Conservation (phyloP, 192 early-diverging fungal genomes). For the Linnemannia zychae region DNA sequence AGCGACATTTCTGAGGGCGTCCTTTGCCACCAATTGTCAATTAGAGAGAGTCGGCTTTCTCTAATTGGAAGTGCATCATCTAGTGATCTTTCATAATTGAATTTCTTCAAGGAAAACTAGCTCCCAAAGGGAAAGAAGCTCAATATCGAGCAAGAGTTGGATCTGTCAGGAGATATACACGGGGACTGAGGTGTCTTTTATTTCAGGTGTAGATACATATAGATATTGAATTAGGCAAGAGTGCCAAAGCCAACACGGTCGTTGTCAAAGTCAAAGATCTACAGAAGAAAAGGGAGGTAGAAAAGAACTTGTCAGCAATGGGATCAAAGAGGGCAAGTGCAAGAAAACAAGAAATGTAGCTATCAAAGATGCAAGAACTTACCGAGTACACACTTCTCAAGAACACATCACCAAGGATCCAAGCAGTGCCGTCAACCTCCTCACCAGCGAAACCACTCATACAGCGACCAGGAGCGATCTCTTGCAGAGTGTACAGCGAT, state of each 20-base stretch:
- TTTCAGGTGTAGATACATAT: background rate
- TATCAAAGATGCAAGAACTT: background rate
- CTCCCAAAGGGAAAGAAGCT: background rate
- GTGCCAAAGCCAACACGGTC: slow-evolving; percentile 48
- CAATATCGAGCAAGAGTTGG: background rate
- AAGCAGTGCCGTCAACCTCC: slow-evolving; percentile 48
- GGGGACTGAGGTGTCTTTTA: background rate
- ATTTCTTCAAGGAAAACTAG: no score
- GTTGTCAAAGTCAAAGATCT: slow-evolving; percentile 54
- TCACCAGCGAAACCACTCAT: slow-evolving; percentile 55
- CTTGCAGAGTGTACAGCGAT: slow-evolving; percentile 36
- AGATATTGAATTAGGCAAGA: background rate
- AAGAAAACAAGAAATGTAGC: no score
- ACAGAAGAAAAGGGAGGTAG: background rate
- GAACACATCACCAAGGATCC: slow-evolving; percentile 56
- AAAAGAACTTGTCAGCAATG: background rate
- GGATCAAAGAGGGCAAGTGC: background rate
- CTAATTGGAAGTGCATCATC: background rate
- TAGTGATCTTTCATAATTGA: no score
- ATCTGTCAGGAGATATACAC: background rate
- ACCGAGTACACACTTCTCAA: slow-evolving; percentile 49
- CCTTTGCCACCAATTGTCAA: background rate
- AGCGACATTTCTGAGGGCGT: background rate
- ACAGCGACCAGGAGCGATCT: slow-evolving; percentile 49
- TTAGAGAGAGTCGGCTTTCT: background rate